A percentile compares a stretch with the other conserved stretches of the same genome.
Evolutionary conservation across 164 flowering plant species (phyloP).

Genomic region (Hamamelis virginiana): DNA sequence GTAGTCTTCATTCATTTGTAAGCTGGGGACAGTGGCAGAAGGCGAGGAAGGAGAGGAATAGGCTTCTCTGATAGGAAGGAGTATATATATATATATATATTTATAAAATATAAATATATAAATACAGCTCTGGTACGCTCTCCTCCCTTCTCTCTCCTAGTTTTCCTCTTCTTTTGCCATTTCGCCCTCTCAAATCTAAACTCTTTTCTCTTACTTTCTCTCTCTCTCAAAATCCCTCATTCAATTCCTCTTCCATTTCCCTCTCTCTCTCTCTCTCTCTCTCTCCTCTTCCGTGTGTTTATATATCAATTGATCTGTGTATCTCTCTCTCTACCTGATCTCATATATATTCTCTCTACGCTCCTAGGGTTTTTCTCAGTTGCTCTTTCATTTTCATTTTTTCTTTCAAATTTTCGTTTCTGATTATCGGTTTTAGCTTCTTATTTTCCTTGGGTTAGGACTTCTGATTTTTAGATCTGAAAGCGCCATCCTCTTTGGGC

Average conservation of each 20-base stretch:
- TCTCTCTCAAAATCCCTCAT: slow-evolving; percentile 4
- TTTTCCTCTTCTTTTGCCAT: slow-evolving; percentile 20
- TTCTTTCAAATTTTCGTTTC: too few relatives aligned
- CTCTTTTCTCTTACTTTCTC: slow-evolving; percentile 6
- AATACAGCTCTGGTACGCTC: not conserved
- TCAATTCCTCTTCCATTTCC: too few relatives aligned
- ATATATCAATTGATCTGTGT: slow-evolving; percentile 15
- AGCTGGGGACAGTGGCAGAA: not conserved
- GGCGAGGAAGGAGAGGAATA: slow-evolving; percentile 1
- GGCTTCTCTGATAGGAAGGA: not conserved
- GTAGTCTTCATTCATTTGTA: not conserved
- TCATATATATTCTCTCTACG: not conserved
- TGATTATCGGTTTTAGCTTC: too few relatives aligned
- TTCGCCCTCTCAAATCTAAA: slow-evolving; percentile 1
- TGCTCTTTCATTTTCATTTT: too few relatives aligned
- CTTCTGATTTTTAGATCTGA: too few relatives aligned
- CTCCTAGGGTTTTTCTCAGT: not conserved
- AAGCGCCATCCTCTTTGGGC: too few relatives aligned
- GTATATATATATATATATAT: too few relatives aligned
- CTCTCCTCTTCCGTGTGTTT: not conserved
- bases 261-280: slow-evolving; percentile 5
- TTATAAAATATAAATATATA: too few relatives aligned
- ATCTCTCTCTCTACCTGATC: slow-evolving; percentile 12
- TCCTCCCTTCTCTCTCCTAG: slow-evolving; percentile 23
- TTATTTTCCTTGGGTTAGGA: too few relatives aligned